Conservation (phyloP, 2,329 filamentous ascomycete genomes). For the Fusarium anguioides region DNA sequence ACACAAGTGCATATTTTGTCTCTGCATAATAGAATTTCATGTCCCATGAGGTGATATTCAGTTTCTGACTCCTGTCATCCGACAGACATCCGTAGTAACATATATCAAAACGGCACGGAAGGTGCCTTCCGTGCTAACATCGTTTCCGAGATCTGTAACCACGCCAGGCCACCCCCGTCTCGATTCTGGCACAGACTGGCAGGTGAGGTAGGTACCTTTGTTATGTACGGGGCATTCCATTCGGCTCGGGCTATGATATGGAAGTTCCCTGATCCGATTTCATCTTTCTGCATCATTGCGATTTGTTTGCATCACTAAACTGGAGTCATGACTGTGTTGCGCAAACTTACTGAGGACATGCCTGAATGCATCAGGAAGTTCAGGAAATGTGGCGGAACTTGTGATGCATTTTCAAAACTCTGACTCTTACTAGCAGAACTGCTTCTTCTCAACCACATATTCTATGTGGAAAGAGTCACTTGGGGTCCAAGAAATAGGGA, state of each 20-base stretch:
- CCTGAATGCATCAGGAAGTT: constrained; percentile 13
- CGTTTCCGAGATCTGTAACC: not conserved
- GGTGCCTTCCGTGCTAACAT: not conserved
- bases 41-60: not conserved
- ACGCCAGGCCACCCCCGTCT: not conserved
- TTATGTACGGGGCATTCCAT: not conserved
- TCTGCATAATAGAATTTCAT: not conserved
- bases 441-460: not conserved
- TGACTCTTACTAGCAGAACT: not conserved
- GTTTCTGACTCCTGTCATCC: not conserved
- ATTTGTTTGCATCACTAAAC: not conserved
- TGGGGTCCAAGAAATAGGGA: too few relatives aligned
- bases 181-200: not conserved
- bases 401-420: not conserved
- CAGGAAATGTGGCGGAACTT: not conserved
- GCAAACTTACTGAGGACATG: constrained; percentile 11
- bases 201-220: not conserved
- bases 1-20: not conserved
- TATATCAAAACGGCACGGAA: not conserved
- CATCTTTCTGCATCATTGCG: not conserved
- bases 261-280: not conserved
- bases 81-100: too few relatives aligned
- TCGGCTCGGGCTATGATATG: not conserved
- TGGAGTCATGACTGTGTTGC: not conserved
- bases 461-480: constrained; percentile 1